Conservation (phyloP, 2,329 filamentous ascomycete species). For the Colletotrichum chlorophyti region DNA sequence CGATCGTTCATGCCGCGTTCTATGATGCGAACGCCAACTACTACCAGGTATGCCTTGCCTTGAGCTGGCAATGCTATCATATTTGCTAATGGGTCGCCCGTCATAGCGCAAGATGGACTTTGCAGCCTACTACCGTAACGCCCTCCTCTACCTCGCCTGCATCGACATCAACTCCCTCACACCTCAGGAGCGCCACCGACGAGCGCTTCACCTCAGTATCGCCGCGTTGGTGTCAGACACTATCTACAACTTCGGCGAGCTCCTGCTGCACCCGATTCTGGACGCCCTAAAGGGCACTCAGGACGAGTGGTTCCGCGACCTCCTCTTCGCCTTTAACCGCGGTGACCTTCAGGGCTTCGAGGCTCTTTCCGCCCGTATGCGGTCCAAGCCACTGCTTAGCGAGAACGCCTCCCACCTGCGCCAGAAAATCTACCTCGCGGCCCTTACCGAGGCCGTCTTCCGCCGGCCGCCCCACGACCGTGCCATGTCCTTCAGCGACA, state of each 20-base stretch:
- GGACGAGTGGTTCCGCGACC: constrained; percentile 87
- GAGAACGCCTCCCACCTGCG: constrained; percentile 85
- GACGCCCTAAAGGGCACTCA: constrained; percentile 77
- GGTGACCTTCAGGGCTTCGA: constrained; percentile 91
- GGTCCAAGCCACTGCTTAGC: constrained; percentile 79
- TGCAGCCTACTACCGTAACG: constrained; percentile 95
- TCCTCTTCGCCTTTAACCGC: constrained; percentile 98
- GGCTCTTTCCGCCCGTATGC: constrained; percentile 79
- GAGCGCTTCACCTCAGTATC: constrained; percentile 92
- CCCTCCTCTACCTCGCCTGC: constrained; percentile 96
- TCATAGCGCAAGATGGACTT: constrained; percentile 83
- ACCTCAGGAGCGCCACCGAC: constrained; percentile 75
- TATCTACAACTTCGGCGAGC: constrained; percentile 99
- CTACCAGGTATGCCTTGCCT: constrained; percentile 68
- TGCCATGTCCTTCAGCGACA: constrained; percentile 89
- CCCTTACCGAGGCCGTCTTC: constrained; percentile 95
- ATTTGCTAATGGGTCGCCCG: too few relatives aligned
- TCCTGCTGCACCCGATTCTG: constrained; percentile 96
- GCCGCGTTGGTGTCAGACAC: constrained; percentile 91
- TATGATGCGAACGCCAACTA: constrained; percentile 96
- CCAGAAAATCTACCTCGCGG: constrained; percentile 97
- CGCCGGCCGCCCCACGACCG: constrained; percentile 94
- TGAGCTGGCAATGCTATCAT: too few relatives aligned
- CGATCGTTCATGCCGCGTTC: constrained; percentile 93
- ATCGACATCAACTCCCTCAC: constrained; percentile 82